Percentiles rank a stretch among this genome's conserved stretches.
Conservation (phyloP, 352 stramenopile species). For the Phytophthora tubulina region DNA sequence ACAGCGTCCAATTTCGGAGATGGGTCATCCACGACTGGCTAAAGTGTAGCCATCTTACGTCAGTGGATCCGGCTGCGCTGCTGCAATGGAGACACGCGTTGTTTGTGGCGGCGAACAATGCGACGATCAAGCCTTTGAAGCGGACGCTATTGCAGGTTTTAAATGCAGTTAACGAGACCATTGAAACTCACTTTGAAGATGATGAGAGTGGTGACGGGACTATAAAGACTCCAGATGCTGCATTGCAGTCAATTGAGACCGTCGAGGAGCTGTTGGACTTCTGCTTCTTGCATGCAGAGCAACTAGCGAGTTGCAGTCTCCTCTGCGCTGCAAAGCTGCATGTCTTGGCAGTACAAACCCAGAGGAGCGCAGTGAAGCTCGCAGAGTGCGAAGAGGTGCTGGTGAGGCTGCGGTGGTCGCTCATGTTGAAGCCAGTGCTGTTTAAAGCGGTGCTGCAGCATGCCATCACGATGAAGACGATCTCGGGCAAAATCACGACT, state of each 20-base stretch:
- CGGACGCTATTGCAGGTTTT: constrained; percentile 39
- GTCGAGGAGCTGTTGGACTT: constrained; percentile 54
- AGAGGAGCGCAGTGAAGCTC: constrained; percentile 27
- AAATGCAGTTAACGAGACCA: constrained; percentile 20
- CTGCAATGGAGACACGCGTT: constrained; percentile 51
- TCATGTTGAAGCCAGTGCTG: constrained; percentile 50
- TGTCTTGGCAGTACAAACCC: constrained; percentile 26
- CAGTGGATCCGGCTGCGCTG: constrained; percentile 10
- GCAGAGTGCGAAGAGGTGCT: constrained; percentile 33
- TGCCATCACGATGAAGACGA: constrained; percentile 37
- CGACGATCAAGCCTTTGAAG: constrained; percentile 41
- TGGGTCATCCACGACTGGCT: constrained; percentile 51
- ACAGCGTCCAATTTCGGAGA: constrained; percentile 36
- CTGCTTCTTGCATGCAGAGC: constrained; percentile 46
- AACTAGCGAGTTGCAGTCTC: constrained; percentile 43
- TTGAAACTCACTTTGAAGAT: constrained; percentile 9
- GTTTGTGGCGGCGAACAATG: constrained; percentile 43
- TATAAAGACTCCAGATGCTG: background rate
- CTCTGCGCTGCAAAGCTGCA: constrained; percentile 61
- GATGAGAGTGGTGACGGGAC: background rate
- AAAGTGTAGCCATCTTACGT: constrained; percentile 33
- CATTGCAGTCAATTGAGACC: constrained; percentile 16
- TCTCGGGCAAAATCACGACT: constrained; percentile 16
- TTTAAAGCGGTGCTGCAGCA: constrained; percentile 54
- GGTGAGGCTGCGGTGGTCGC: constrained; percentile 53